A percentile compares a stretch with the other conserved stretches of the same genome.
phyloP scores from a whole-genome alignment of 305 asterid species.

The Solanum hybrid region DNA sequence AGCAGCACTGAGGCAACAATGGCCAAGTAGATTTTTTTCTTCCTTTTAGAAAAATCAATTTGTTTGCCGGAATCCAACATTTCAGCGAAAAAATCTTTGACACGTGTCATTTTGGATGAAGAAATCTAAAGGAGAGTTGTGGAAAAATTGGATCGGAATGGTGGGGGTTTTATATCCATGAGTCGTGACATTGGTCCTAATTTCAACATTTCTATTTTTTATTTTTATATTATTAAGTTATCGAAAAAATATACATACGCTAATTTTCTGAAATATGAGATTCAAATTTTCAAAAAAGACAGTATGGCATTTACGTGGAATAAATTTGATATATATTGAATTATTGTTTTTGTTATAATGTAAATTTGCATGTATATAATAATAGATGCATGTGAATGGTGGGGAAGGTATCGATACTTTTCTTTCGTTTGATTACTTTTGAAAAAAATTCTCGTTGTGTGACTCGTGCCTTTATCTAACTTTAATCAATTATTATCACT shows the following conservation, averaged over 20 bases:
- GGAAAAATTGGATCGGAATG: neutral
- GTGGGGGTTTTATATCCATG: neutral
- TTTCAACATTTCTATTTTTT: neutral
- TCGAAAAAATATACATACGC: neutral
- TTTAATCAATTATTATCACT: neutral
- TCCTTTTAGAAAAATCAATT: neutral
- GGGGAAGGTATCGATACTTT: neutral
- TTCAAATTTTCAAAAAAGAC: neutral
- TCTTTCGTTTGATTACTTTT: neutral
- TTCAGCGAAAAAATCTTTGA: constrained; percentile 19
- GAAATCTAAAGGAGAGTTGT: neutral
- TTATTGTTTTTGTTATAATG: neutral
- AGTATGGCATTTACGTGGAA: neutral
- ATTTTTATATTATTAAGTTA: neutral
- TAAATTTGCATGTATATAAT: neutral
- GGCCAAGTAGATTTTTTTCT: constrained; percentile 16
- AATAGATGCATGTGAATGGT: constrained; percentile 8
- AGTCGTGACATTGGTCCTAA: neutral
- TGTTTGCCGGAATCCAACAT: constrained; percentile 18
- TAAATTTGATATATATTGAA: neutral
- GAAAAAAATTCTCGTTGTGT: neutral
- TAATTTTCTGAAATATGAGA: neutral
- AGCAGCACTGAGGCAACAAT: constrained; percentile 32
- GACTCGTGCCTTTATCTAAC: neutral
- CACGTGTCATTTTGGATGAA: neutral